Evolutionary conservation across 495 filamentous ascomycete species (phyloP).

Genomic region (Daldinia loculata): DNA sequence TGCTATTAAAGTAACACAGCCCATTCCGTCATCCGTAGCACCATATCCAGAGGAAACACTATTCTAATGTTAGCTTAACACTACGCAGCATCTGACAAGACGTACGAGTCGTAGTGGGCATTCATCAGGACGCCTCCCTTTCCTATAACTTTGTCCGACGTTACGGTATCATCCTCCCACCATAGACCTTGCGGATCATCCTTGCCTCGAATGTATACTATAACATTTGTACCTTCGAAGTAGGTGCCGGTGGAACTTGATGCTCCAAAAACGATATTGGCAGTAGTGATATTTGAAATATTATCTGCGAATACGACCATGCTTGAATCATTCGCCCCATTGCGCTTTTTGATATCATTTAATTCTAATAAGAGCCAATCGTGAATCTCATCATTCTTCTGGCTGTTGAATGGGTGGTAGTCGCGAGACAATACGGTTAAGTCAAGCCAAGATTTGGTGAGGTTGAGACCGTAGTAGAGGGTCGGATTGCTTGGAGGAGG

Average conservation of each 20-base stretch:
- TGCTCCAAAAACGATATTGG: slow-evolving; percentile 34
- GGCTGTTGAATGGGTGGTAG: slow-evolving; percentile 90
- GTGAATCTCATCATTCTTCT: slow-evolving; percentile 79
- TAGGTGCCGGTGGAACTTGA: slow-evolving; percentile 63
- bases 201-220: slow-evolving; percentile 87
- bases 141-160: slow-evolving; percentile 57
- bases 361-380: slow-evolving; percentile 79
- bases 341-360: slow-evolving; percentile 69
- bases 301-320: slow-evolving; percentile 81
- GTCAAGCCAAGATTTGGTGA: slow-evolving; percentile 88
- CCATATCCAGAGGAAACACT: slow-evolving; percentile 89
- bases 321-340: slow-evolving; percentile 48
- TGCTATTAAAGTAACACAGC: slow-evolving; percentile 85
- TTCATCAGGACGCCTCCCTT: slow-evolving; percentile 89
- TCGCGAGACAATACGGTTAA: slow-evolving; percentile 74
- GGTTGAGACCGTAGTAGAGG: slow-evolving; percentile 70
- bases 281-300: slow-evolving; percentile 76
- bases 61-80: slow-evolving; percentile 19
- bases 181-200: slow-evolving; percentile 72
- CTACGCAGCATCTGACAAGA: not conserved
- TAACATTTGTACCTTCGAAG: slow-evolving; percentile 91
- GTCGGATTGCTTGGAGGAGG: slow-evolving; percentile 66
- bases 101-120: slow-evolving; percentile 83
- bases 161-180: slow-evolving; percentile 62
- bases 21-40: slow-evolving; percentile 93